Evolutionary conservation across 768 basidiomycete genomes (phyloP).

Genomic region (Leucosporidium yakuticum): DNA sequence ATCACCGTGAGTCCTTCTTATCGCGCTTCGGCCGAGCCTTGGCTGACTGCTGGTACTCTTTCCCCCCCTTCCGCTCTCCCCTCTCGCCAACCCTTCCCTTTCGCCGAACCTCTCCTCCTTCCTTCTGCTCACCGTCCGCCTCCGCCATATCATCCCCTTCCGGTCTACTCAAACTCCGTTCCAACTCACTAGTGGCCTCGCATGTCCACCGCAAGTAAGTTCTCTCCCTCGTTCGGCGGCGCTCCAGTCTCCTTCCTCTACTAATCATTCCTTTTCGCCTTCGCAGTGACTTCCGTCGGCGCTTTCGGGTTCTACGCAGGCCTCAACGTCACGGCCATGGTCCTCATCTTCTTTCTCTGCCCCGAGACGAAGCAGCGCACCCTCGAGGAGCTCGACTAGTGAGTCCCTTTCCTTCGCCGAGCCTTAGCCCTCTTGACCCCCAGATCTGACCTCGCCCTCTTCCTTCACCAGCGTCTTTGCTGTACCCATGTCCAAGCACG

Average conservation of each 20-base stretch:
- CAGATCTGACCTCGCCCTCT: too few relatives aligned
- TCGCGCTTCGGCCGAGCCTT: background rate
- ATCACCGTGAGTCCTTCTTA: conserved; percentile 7
- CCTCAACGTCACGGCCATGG: conserved; percentile 22
- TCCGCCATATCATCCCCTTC: background rate
- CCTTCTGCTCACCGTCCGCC: background rate
- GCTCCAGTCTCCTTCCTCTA: too few relatives aligned
- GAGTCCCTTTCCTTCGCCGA: too few relatives aligned
- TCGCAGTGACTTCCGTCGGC: conserved; percentile 44
- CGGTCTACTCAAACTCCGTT: background rate
- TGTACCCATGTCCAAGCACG: conserved; percentile 31
- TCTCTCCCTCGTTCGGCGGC: too few relatives aligned
- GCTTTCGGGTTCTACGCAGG: conserved; percentile 37
- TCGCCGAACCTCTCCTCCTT: background rate
- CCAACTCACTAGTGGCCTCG: conserved; percentile 10
- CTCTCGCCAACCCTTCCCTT: too few relatives aligned
- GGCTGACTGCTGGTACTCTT: too few relatives aligned
- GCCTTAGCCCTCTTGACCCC: too few relatives aligned
- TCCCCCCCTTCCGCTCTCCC: too few relatives aligned
- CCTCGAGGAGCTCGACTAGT: conserved; percentile 38
- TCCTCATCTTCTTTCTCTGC: conserved; percentile 42
- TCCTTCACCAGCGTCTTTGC: conserved; percentile 33
- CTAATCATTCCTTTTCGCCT: too few relatives aligned
- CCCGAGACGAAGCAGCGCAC: conserved; percentile 38
- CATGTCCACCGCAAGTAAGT: conserved; percentile 19